Conservation (phyloP, 441 rosid genomes). For the Pelargonium cotyledonis region DNA sequence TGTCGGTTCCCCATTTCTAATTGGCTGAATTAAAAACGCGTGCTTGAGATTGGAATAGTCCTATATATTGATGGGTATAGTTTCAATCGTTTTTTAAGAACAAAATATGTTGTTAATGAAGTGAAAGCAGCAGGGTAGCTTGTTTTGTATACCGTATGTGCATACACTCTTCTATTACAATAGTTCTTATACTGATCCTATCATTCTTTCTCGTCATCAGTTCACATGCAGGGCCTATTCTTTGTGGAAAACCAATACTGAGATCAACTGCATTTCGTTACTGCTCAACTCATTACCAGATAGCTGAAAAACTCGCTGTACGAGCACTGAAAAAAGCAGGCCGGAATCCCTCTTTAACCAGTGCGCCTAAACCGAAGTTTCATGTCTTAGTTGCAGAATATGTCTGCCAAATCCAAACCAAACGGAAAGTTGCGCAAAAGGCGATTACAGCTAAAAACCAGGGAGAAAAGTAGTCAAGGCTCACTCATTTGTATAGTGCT, state of each 20-base stretch:
- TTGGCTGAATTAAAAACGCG: too few relatives aligned
- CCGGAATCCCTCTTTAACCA: conserved; percentile 24
- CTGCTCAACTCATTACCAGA: conserved; percentile 25
- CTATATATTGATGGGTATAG: too few relatives aligned
- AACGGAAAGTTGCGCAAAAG: conserved; percentile 24
- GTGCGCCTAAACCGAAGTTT: conserved; percentile 26
- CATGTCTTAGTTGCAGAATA: conserved; percentile 26
- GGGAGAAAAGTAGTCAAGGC: conserved; percentile 20
- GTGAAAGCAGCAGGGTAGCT: background rate
- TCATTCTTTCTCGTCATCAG: conserved; percentile 19
- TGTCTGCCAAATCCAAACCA: conserved; percentile 25
- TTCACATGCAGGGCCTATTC: conserved; percentile 27
- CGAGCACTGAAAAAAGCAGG: conserved; percentile 29
- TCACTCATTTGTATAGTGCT: background rate
- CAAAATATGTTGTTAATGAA: background rate
- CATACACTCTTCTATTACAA: background rate
- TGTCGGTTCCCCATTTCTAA: too few relatives aligned
- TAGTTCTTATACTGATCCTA: background rate
- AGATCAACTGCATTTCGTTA: conserved; percentile 23
- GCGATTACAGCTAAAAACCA: conserved; percentile 4
- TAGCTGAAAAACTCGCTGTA: conserved; percentile 22
- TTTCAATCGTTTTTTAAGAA: too few relatives aligned
- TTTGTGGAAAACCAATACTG: conserved; percentile 26
- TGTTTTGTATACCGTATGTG: background rate
- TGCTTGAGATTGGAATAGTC: too few relatives aligned